phyloP scores from a whole-genome alignment of 2,329 filamentous ascomycete species.

The Nemania bipapillata region DNA sequence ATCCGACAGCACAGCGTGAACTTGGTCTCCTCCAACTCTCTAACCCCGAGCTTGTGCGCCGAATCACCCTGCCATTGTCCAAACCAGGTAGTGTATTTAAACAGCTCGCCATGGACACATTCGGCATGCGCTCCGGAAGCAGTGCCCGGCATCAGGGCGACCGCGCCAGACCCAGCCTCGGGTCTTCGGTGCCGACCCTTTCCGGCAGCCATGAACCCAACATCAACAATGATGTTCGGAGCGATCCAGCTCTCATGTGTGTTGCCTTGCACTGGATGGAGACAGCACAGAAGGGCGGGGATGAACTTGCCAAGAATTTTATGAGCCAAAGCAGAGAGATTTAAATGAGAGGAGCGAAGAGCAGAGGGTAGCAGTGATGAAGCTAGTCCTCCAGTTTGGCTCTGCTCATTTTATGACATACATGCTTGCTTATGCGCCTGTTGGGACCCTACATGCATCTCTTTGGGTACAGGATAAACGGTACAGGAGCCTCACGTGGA shows the following conservation, averaged over 20 bases:
- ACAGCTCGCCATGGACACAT: constrained; percentile 81
- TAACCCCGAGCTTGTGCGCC: constrained; percentile 83
- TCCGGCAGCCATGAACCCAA: constrained; percentile 48
- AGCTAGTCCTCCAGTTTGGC: not conserved
- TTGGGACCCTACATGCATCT: constrained; percentile 17
- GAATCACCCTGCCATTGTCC: constrained; percentile 83
- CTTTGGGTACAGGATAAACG: constrained; percentile 31
- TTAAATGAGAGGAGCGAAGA: constrained; percentile 41
- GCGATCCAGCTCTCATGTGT: constrained; percentile 89
- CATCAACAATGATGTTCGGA: constrained; percentile 66
- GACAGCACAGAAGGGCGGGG: constrained; percentile 83
- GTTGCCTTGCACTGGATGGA: constrained; percentile 98
- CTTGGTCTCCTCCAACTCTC: constrained; percentile 93
- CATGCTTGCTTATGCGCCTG: constrained; percentile 2
- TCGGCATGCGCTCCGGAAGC: constrained; percentile 57
- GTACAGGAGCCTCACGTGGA: constrained; percentile 29
- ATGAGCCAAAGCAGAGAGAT: constrained; percentile 71
- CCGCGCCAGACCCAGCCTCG: constrained; percentile 47
- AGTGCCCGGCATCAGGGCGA: constrained; percentile 50
- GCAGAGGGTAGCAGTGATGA: constrained; percentile 37
- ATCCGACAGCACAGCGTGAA: constrained; percentile 88
- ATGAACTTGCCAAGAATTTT: constrained; percentile 84
- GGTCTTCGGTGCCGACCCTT: constrained; percentile 42
- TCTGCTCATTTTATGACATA: not conserved
- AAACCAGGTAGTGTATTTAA: constrained; percentile 91